A percentile compares a stretch with the other conserved stretches of the same genome.
Conservation (phyloP, 2,329 filamentous ascomycete genomes). For the Curvularia hawaiiensis region DNA sequence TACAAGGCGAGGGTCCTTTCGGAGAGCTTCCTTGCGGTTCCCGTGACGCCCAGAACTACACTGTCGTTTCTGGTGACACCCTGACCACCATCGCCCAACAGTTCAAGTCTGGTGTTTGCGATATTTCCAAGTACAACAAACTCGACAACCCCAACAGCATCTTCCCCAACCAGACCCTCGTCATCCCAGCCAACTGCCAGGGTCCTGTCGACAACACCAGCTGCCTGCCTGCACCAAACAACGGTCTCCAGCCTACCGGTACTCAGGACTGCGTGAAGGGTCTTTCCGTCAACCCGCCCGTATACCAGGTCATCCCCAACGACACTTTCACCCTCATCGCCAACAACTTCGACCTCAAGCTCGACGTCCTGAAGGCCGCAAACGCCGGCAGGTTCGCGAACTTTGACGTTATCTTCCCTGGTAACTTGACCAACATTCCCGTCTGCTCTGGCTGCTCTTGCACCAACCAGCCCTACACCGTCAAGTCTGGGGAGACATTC, state of each 20-base stretch:
- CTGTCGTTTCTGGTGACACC: neutral
- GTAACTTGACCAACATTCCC: neutral
- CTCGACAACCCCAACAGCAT: neutral
- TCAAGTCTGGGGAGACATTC: conserved; percentile 7
- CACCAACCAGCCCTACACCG: neutral
- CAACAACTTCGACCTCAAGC: conserved; percentile 3
- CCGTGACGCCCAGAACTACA: neutral
- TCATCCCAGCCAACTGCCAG: neutral
- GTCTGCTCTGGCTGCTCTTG: conserved; percentile 5
- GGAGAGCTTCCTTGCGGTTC: conserved; percentile 1
- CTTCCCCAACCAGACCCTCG: neutral
- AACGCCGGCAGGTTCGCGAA: neutral
- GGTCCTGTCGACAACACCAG: neutral
- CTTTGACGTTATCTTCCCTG: neutral
- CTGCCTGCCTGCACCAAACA: neutral
- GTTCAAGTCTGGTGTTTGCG: conserved; percentile 1
- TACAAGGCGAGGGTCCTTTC: neutral
- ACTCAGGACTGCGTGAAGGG: conserved; percentile 2
- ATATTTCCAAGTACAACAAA: conserved; percentile 3
- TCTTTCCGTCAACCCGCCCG: neutral
- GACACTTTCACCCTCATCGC: conserved; percentile 2
- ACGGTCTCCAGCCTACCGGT: neutral
- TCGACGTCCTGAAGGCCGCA: neutral
- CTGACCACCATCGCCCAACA: neutral
- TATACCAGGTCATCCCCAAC: neutral